Evolutionary conservation across 805 yeast species (phyloP), one percentile per base, ranked within the genome.

Genomic region (Zygotorulaspora florentina): DNA sequence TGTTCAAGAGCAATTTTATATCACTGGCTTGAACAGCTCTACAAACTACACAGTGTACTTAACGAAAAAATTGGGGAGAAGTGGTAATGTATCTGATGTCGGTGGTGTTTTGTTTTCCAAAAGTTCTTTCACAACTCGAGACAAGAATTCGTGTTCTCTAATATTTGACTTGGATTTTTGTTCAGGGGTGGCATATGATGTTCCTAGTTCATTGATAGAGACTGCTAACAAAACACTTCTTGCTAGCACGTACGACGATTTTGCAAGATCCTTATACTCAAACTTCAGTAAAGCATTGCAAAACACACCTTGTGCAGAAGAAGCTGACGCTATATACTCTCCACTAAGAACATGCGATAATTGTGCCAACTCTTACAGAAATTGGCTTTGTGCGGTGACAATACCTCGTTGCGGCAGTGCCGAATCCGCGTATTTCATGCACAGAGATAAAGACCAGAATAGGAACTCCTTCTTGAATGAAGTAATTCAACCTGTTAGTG

Each of bases 351-450:
- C 83, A 0, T 91, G 99, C 59, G 73, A 70, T 11, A 81, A 87
- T 57, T 91, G 99, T 62, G 73, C 75, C 1, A 53, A 62, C 1
- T 74, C 90, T 1, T 91, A 91, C 63, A 80, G 79, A 56, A 74
- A 82, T 56, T 91, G 99, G 99, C 73, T 93, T 15, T 91, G 99
- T 66, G 74, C 95, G 0, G 87, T 88, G 3, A 72, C 88, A 0
- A 86, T 91, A 5, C 98, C 98, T 0, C 71, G 97, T 26, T 91
- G 99, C 57, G 73, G 87, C 1, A 80, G 84, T 11, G 52, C 61
- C 11, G 60, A 75, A 6, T 49, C 67, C 8, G 55, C 72, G 0
- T 77, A 76, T 6, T 81, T 75, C 60, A 62, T 65, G 16, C 46
- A 55, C 23, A 70, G 95, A 28, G 63, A 67, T 2, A 68, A 68